Base-by-base conservation (phyloP, 371 early-diverging fungal species). In the Batkoa obscura region DNA sequence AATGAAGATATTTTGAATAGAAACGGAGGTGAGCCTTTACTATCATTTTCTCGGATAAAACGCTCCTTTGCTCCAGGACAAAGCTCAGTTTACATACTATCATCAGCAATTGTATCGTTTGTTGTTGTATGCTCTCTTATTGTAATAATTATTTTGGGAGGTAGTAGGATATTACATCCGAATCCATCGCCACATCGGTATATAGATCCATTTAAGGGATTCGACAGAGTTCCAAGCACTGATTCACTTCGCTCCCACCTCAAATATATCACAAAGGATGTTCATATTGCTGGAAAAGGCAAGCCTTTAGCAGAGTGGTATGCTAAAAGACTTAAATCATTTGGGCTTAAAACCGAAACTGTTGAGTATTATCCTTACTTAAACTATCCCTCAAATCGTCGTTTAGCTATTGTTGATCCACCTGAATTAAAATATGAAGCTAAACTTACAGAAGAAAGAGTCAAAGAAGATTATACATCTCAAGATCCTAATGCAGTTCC, bases 251-350 rank as follows among this genome's bases (percentile, higher is more conserved):
- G 36, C 15, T 2, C 39, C 4, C 30, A 53, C n/a, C 23, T 53
- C 4, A 34, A 39, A 30, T 39, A 53, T 38, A 23, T 53, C 30
- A 53, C 53, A 2, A 39, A 53, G 17, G 3, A 53, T 36, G 38
- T 38, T 10, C 53, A 53, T 23, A 3, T 53, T 32, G 53, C 53
- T 17, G 53, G 53, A n/a, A 53, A 53, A 53, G 36, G 53, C 2
- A 53, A 39, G 30, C 38, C 30, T 5, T 30, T 53, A 17, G 38
- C 37, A 3, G 53, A 53, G 10, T 53, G 53, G 53, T 38, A 38
- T 36, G 38, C 8, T 5, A 34, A 2, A 39, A 34, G 39, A 38
- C 39, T 53, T n/a, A 6, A 53, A 39, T 37, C 15, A 10, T 53
- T 12, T 17, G 53, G 42, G 2, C 38, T 53, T 3, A 5, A 39